Percentiles rank a stretch among this genome's conserved stretches.
Evolutionary conservation across 108 stramenopile species (phyloP).

Genomic region (Pseudonitzschia pungens): DNA sequence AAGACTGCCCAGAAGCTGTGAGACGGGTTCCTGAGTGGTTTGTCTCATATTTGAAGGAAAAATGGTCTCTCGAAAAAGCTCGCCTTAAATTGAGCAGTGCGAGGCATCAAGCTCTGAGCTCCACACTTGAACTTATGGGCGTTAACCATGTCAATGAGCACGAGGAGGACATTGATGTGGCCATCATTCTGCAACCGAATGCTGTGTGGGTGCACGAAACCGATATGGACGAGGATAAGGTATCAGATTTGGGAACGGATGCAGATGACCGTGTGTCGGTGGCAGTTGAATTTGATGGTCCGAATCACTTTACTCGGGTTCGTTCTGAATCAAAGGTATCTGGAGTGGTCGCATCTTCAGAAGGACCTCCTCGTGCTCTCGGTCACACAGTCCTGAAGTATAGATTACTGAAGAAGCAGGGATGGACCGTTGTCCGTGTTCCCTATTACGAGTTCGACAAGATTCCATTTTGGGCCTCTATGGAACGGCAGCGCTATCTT

Average conservation of each 20-base stretch:
- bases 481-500: slow-evolving; percentile 87
- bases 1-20: slow-evolving; percentile 66
- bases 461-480: slow-evolving; percentile 87
- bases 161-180: slow-evolving; percentile 89
- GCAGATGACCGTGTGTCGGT: slow-evolving; percentile 43
- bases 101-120: slow-evolving; percentile 73
- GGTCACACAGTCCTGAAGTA: slow-evolving; percentile 88
- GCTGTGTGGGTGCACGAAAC: slow-evolving; percentile 68
- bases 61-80: slow-evolving; percentile 76
- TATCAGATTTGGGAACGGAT: background rate
- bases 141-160: slow-evolving; percentile 84
- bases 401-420: slow-evolving; percentile 75
- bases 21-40: slow-evolving; percentile 57
- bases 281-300: slow-evolving; percentile 90
- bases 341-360: background rate
- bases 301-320: slow-evolving; percentile 78
- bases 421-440: slow-evolving; percentile 83
- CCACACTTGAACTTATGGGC: slow-evolving; percentile 71
- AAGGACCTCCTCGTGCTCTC: slow-evolving; percentile 58
- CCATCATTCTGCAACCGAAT: slow-evolving; percentile 71
- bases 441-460: slow-evolving; percentile 90
- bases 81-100: slow-evolving; percentile 73
- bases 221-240: slow-evolving; percentile 27
- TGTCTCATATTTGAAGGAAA: slow-evolving; percentile 51
- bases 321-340: slow-evolving; percentile 18